Evolutionary conservation across 441 rosid genomes (phyloP), one percentile per base, ranked within the genome.

Genomic region (Populus hybrid): DNA sequence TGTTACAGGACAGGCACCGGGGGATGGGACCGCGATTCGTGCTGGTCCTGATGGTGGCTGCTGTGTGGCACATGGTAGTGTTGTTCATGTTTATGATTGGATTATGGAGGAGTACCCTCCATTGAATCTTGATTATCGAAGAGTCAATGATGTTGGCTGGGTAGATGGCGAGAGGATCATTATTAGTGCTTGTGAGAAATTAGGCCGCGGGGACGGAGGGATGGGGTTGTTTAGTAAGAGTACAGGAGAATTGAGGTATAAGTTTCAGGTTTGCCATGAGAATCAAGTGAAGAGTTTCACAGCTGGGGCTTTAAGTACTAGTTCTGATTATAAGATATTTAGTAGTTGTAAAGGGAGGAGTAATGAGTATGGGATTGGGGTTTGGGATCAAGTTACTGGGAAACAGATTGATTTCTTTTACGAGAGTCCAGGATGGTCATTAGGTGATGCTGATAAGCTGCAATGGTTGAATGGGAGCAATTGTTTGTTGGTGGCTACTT

Each of bases 1-100:
- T 2, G 85, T 92, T 18, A 83, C 85, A 6, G 98, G 99, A 19
- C 86, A 82, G 18, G 97, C 99, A 9, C 99, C 99, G 0, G 99
- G 99, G 8, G 99, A 95, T 19, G 99, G 98, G 50, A 93, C 99
- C 0, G 98, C 97, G 32, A 89, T 95, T 72, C 88, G 99, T 21
- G 98, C 98, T 0, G 97, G 95, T 0, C 98, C 98, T 0, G 94
- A 92, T 57, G 99, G 98, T 7, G 97, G 99, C 7, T 91, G 97
- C 82, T 91, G 97, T 61, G 97, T 95, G 32, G 99, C 93, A 2
- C 99, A 95, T 64, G 99, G 98, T 4, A 89, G 95, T 64, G 79
- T 95, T 70, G 99, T 92, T 5, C 99, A 88, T 67, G 95, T 94
- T 32, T 95, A 85, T 64, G 97, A 95, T 72, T 95, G 99, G 99